A percentile compares a stretch with the other conserved stretches of the same genome.
phyloP scores from a whole-genome alignment of 345 rosid genomes.

The Euclidium syriacum region DNA sequence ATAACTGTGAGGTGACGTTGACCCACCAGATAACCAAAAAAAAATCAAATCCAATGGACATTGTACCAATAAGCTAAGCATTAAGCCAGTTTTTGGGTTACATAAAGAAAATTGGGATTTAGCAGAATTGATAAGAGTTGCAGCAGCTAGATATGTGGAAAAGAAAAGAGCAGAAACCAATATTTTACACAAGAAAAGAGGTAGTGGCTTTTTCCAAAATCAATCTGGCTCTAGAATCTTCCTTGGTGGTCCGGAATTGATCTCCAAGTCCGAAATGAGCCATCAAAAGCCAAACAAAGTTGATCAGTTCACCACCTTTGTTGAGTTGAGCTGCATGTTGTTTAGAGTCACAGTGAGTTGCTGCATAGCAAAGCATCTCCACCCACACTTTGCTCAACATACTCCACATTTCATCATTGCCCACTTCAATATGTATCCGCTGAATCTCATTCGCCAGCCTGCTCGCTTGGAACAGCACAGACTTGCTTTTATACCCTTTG shows the following conservation, averaged over 20 bases:
- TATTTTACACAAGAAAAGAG: background rate
- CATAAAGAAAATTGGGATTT: background rate
- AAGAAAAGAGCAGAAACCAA: background rate
- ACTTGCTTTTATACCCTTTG: constrained; percentile 3
- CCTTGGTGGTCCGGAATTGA: constrained; percentile 31
- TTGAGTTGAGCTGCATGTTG: constrained; percentile 37
- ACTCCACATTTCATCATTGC: constrained; percentile 5
- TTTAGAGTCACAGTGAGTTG: constrained; percentile 13
- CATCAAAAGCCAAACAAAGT: constrained; percentile 46
- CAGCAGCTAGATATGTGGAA: background rate
- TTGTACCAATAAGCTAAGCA: background rate
- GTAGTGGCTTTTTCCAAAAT: background rate
- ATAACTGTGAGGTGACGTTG: background rate
- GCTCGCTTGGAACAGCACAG: constrained; percentile 42
- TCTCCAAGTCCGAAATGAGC: constrained; percentile 52
- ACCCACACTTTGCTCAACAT: constrained; percentile 23
- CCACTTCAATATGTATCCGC: background rate
- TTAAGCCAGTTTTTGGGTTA: background rate
- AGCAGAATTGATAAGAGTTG: background rate
- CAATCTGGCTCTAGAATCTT: constrained; percentile 33
- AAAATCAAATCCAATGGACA: background rate
- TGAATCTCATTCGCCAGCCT: constrained; percentile 40
- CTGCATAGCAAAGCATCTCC: constrained; percentile 25
- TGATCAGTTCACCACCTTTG: constrained; percentile 44
- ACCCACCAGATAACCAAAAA: background rate